A percentile compares a stretch with the other conserved stretches of the same genome.
Evolutionary conservation across 805 yeast genomes (phyloP).

Genomic region (Priceomyces haplophilus): DNA sequence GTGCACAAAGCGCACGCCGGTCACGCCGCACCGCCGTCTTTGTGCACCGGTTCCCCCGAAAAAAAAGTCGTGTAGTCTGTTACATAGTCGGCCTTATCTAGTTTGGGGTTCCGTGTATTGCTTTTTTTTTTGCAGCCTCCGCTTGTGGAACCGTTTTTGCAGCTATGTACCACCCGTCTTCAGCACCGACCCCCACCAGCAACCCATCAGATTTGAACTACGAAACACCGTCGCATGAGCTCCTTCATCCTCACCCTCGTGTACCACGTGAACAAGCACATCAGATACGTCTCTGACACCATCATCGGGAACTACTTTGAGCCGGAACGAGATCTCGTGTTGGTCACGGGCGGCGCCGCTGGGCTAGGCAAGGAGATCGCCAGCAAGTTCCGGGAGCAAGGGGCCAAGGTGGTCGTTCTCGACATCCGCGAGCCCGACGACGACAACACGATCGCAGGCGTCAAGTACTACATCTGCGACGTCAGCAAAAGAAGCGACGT

Average conservation of each 20-base stretch:
- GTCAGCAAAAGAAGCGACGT: slow-evolving; percentile 55
- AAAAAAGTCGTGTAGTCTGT: too few species aligned
- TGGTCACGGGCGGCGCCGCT: slow-evolving; percentile 80
- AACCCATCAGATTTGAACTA: neutral
- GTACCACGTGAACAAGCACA: slow-evolving; percentile 13
- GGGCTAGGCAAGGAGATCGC: slow-evolving; percentile 77
- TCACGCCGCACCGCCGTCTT: too few species aligned
- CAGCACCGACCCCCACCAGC: neutral
- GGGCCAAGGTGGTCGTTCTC: slow-evolving; percentile 58
- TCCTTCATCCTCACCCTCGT: neutral
- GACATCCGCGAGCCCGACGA: slow-evolving; percentile 51
- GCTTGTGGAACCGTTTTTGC: neutral
- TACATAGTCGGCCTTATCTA: too few species aligned
- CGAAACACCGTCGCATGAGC: neutral
- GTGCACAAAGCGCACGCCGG: too few species aligned
- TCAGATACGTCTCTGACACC: slow-evolving; percentile 31
- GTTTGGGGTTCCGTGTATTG: too few species aligned
- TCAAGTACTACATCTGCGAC: slow-evolving; percentile 64
- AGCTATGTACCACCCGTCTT: too few species aligned
- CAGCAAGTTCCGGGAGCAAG: slow-evolving; percentile 36
- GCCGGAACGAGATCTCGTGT: slow-evolving; percentile 54
- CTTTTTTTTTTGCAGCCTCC: too few species aligned
- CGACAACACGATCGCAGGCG: slow-evolving; percentile 35
- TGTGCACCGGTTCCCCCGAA: too few species aligned
- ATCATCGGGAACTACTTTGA: slow-evolving; percentile 54